phyloP scores from a whole-genome alignment of 2,329 filamentous ascomycete genomes.

The Geosmithia flava region DNA sequence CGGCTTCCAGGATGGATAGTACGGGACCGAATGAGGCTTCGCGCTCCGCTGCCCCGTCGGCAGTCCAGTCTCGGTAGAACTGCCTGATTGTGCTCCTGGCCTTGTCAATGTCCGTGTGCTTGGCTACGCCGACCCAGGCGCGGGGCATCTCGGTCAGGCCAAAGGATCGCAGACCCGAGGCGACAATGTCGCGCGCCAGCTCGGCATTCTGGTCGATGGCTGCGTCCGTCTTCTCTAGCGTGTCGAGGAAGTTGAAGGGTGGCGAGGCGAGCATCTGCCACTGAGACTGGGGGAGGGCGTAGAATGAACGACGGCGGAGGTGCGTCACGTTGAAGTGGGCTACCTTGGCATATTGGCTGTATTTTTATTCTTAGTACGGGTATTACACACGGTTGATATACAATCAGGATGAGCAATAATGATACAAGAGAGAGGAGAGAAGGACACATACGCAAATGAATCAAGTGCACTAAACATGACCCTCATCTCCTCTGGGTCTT shows the following conservation, averaged over 20 bases:
- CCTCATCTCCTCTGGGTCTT: constrained; percentile 65
- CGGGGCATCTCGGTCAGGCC: constrained; percentile 40
- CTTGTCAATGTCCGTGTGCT: constrained; percentile 70
- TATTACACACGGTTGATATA: no score
- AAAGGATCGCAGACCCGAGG: constrained; percentile 57
- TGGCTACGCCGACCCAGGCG: constrained; percentile 61
- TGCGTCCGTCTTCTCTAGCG: constrained; percentile 66
- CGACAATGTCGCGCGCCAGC: constrained; percentile 67
- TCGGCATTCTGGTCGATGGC: constrained; percentile 84
- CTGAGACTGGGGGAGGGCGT: constrained; percentile 72
- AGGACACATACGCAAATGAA: constrained; percentile 65
- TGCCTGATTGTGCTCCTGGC: constrained; percentile 85
- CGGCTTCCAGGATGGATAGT: constrained; percentile 46
- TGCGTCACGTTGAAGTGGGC: constrained; percentile 89
- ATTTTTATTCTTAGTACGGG: constrained; percentile 1
- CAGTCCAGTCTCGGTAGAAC: constrained; percentile 90
- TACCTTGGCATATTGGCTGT: constrained; percentile 70
- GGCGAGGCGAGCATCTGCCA: constrained; percentile 71
- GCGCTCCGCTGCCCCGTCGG: constrained; percentile 62
- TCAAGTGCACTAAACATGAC: constrained; percentile 76
- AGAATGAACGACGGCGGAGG: constrained; percentile 82
- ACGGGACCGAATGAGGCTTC: constrained; percentile 68
- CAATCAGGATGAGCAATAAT: no score
- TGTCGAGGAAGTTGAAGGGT: constrained; percentile 74
- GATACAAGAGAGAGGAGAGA: neutral